Conservation (phyloP, 2,329 filamentous ascomycete species). For the Colletotrichum spinosum region DNA sequence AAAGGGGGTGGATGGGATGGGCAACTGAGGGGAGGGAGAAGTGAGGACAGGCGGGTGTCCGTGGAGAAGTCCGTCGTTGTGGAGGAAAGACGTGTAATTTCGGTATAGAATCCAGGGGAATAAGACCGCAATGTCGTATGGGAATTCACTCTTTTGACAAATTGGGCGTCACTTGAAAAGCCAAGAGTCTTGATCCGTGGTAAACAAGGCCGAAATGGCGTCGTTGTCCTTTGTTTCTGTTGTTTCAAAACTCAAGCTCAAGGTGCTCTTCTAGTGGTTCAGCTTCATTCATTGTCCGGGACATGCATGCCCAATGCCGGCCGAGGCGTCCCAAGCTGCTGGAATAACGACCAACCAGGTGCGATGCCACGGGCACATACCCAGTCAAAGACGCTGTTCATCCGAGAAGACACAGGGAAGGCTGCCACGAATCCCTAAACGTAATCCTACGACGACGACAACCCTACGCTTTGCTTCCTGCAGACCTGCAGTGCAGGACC, state of each 20-base stretch:
- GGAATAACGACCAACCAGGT: not conserved
- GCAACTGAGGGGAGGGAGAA: not conserved
- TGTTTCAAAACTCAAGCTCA: too few relatives aligned
- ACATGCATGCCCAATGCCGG: constrained; percentile 5
- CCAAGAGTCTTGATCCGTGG: too few relatives aligned
- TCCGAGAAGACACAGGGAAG: constrained; percentile 3
- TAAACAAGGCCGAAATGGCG: too few relatives aligned
- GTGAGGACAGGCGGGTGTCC: constrained; percentile 14
- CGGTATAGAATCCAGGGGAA: not conserved
- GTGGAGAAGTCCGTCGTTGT: constrained; percentile 33
- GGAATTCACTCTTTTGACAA: not conserved
- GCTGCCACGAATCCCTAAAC: not conserved
- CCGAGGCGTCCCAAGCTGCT: not conserved
- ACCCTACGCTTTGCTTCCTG: too few relatives aligned
- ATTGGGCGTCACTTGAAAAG: too few relatives aligned
- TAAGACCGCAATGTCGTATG: not conserved
- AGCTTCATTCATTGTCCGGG: too few relatives aligned
- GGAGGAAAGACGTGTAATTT: not conserved
- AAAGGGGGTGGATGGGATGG: not conserved
- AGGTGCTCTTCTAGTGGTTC: too few relatives aligned
- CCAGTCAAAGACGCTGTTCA: not conserved
- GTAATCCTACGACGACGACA: too few relatives aligned
- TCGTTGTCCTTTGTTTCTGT: too few relatives aligned
- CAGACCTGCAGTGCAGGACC: too few relatives aligned
- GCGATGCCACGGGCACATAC: not conserved